These are phyloP conservation scores for Monoraphidium neglectum DNA, from an alignment of 139 green algal species.

Conservation along the genomic window DNA sequence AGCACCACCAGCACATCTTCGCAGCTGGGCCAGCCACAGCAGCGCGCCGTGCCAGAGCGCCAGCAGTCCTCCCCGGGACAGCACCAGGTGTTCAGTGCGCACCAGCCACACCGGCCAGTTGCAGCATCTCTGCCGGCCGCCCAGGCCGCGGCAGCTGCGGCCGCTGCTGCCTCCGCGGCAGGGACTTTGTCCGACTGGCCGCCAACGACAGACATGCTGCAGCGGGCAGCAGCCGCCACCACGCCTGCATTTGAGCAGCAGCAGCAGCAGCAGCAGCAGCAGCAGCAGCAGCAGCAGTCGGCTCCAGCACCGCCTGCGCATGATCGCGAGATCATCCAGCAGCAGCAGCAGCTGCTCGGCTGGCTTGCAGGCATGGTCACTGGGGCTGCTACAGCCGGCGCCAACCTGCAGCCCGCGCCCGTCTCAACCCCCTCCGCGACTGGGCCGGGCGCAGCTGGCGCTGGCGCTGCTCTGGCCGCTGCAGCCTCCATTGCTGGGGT, in stretches of 20 bases:
- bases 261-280: conserved; percentile 2
- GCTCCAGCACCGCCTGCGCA: neutral
- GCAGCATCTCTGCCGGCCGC: neutral
- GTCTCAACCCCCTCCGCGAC: no score
- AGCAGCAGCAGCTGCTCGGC: no score
- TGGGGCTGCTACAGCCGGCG: no score
- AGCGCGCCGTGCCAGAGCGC: neutral
- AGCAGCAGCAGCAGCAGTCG: neutral
- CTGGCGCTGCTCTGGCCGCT: no score
- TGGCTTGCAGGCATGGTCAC: no score
- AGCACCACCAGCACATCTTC: neutral
- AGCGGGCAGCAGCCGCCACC: neutral
- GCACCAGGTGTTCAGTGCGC: neutral
- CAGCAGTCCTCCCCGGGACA: neutral
- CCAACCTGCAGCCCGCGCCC: no score
- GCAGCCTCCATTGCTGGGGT: no score
- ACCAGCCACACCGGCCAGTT: neutral
- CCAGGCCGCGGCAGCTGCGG: neutral
- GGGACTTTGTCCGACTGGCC: no score
- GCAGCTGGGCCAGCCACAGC: neutral
- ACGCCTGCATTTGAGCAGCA: conserved; percentile 9
- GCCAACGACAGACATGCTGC: no score
- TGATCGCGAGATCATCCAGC: no score
- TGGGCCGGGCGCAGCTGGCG: no score
- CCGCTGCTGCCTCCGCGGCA: neutral